Evolutionary conservation across 805 yeast species (phyloP), one percentile per base, ranked within the genome.

Genomic region (Debaryomyces prosopidis): DNA sequence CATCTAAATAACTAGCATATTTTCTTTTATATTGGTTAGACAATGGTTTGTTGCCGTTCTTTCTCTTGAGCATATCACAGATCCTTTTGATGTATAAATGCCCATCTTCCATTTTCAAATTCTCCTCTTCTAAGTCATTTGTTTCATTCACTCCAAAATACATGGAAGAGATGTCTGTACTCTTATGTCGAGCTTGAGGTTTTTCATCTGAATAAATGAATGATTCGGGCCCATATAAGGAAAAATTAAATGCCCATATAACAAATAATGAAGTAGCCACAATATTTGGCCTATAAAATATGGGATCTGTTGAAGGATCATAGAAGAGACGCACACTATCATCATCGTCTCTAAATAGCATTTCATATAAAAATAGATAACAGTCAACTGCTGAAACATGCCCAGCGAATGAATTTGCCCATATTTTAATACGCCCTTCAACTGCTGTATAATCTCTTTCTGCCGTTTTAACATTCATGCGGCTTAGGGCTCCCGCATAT

Each of bases 301-400:
- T 46, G 3, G 78, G 71, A 54, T 82, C 85, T 2, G 70, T 59
- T 42, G 75, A 76, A 0, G 80, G 76, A 38, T 75, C 70, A 60
- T 79, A 80, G 30, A 46, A 32, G 16, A 30, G 33, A 8, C 12
- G 16, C 35, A 66, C 66, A 6, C 62, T 65, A n/a, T 75, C 80
- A 30, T 73, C 74, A 36, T 59, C 62, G 12, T 3, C 4, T 30
- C 73, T 79, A 37, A 84, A 57, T 50, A 79, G 77, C 75, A 78
- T 76, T 55, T 84, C 87, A 61, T 77, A 77, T 19, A 85, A 53
- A 42, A 82, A 68, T 52, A 79, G 66, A 48, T 80, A 80, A 20
- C 85, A 83, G 56, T 85, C 84, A 30, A 83, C 69, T 8, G 80
- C 75, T 15, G 82, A 73, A 16, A 77, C 63, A 46, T 72, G 72